Base-by-base conservation (phyloP, 73 alveolate species). In the Urostyla sp. region DNA sequence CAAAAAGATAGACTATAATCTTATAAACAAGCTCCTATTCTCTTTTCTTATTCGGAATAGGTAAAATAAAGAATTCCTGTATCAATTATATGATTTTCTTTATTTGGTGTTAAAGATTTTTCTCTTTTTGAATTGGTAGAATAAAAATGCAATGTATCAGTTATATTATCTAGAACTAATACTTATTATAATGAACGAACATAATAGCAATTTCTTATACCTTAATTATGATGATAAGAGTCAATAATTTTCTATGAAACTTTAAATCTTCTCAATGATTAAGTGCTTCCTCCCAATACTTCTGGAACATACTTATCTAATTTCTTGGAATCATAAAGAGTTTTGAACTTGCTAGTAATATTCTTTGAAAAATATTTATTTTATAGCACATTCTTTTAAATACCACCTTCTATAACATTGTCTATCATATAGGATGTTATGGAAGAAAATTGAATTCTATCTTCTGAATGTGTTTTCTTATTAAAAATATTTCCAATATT, bases 21-120 rank as follows among this genome's bases (percentile, higher is more conserved):
- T 18, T 74, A 45, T 3, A 84, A 79, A 40, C 92, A 84, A 0
- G 92, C 92, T 30, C 92, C 92, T 1, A 84, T 38, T 38, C 77
- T 73, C 44, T 53, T 34, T 32, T 63, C 79, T 24, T 38, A 32
- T 11, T 43, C 40, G 8, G 79, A 63, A 24, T 63, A 63, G 5
- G 79, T 63, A 24, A 63, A 63, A 48, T 21, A 63, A 13, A 63
- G 44, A n/a, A 63, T 63, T 36, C 79, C 79, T 16, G 79, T 63
- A 43, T 63, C 79, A n/a, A 63, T 40, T 2, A 63, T 63, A 23
- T 63, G 79, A 63, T 40, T 63, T 23, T 63, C 79, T 7, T 34
- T 43, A 21, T 63, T 63, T 23, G 79, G 79, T 38, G 23, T 63
- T 37, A 63, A 43, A 5, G 61, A 13, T 37, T 63, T 35, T 3